Base-by-base conservation (phyloP, 2,329 filamentous ascomycete genomes). In the Phaeosphaeriaceae sp. region DNA sequence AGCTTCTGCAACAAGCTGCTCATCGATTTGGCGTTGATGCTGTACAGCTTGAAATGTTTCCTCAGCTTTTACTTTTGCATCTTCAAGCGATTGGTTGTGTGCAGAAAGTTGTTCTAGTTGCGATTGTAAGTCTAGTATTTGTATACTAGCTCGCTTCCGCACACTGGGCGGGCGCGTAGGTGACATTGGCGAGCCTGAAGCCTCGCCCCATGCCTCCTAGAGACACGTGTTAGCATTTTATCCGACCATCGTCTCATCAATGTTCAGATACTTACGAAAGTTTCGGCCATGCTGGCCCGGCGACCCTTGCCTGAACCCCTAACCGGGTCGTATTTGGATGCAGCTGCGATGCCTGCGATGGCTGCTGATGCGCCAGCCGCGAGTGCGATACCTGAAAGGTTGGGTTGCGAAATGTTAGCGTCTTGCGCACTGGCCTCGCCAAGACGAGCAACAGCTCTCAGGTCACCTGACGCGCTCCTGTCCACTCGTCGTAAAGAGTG, bases 141-240 rank as follows among this genome's bases (percentile, higher is more conserved):
- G 93, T 87, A 97, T 93, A 81, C 93, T 97, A 76, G 96, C 94
- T 70, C 93, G 90, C 71, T 93, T 92, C 65, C 93, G 92, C 84
- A 99, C 89, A 80, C 92, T 97, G 70, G 92, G 91, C 65, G 94
- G 92, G 75, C 93, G 87, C 63, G 91, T 96, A 46, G 94, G 94
- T 67, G 94, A 97, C 67, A 89, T 87, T 68, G 93, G 92, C 72
- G 92, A 96, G 71, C 87, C 87, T 71, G 89, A 90, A 76, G 89
- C 90, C 78, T 96, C 91, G 77, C 93, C 93, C 80, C 86, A 92
- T 77, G 91, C 93, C 84, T 96, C 92, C 92, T 97, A 79, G 46
- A 65, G 64, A 61, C 15, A 55, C 45, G 6, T 50, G 60, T 69
- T 50, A 70, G 69, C 58, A 47, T 54, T 38, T 26, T 42, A 40